Evolutionary conservation across 2,329 filamentous ascomycete species (phyloP), one percentile per base, ranked within the genome.

Genomic region (Raffaelea deltoideospora): DNA sequence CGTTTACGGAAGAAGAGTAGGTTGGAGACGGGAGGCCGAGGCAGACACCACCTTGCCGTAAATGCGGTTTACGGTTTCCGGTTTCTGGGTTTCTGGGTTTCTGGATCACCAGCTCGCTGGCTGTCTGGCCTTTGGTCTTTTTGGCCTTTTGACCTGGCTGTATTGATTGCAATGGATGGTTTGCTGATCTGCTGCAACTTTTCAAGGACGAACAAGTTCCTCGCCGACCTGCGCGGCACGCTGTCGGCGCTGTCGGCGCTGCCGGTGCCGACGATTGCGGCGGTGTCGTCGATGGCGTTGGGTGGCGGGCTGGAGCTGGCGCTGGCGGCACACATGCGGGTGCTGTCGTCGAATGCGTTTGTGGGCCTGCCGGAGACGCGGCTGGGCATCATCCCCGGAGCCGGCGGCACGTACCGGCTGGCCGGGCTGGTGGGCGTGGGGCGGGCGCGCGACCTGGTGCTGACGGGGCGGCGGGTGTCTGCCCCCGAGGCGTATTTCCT

Each of bases 281-380:
- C 86, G 39, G 74, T 98, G 43, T 79, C 80, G 37, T 90, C 83
- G 34, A 63, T 83, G 40, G 90, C 90, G 6, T 78, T 96, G 22
- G 90, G 90, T 44, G 90, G 90, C 49, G 90, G 90, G 33, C 76
- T 98, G 45, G 90, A 98, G 60, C 73, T 98, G 37, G 88, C 86
- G 2, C 74, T 98, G 7, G 77, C 80, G 47, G 93, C 88, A 2
- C 77, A 90, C 57, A 76, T 98, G 58, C 84, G 90, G 46, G 79
- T 98, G 36, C 78, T 96, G 46, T 72, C 77, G 23, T 85, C 82
- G 28, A 81, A 77, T 24, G 81, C 85, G 14, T 63, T 67, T 19
- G 75, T 98, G 37, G 87, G 76, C 0, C 72, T 96, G 5, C 90
- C 90, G 1, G 90, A 98, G 56, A 96, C 90, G 2, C 71, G 87